Conservation (phyloP, 108 stramenopile genomes). For the Schizochytrium sp. region DNA sequence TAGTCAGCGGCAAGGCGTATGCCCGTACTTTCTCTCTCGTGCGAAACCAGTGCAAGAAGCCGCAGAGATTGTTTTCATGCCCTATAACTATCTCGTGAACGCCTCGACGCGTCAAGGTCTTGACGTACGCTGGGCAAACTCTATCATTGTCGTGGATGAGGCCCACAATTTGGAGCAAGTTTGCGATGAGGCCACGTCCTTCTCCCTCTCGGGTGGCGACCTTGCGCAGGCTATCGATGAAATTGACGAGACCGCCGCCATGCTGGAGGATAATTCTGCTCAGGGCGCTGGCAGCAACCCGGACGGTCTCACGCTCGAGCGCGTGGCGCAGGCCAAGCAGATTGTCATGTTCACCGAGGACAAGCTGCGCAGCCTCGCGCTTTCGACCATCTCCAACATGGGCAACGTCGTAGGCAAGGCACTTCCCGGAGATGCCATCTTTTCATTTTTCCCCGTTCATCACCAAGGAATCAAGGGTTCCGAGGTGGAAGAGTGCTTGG, state of each 20-base stretch:
- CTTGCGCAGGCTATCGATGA: conserved; percentile 54
- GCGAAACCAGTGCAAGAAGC: conserved; percentile 48
- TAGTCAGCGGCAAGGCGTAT: conserved; percentile 66
- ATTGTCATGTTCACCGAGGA: background rate
- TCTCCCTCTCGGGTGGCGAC: conserved; percentile 71
- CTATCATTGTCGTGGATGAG: conserved; percentile 93
- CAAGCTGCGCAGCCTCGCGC: conserved; percentile 48
- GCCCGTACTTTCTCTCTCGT: conserved; percentile 86
- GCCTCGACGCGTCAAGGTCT: conserved; percentile 64
- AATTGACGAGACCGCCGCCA: conserved; percentile 25
- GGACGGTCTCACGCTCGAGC: conserved; percentile 34
- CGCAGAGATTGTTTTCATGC: conserved; percentile 85
- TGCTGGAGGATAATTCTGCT: conserved; percentile 26
- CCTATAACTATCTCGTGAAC: conserved; percentile 98
- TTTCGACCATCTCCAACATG: background rate
- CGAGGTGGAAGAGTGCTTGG: background rate
- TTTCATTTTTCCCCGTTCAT: background rate
- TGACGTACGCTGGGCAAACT: conserved; percentile 65
- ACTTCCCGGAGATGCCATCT: background rate
- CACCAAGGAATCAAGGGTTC: background rate
- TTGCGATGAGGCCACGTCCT: conserved; percentile 81
- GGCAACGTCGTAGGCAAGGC: background rate
- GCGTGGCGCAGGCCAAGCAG: conserved; percentile 48
- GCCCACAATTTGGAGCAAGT: conserved; percentile 97
- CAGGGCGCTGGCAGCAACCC: conserved; percentile 19